Evolutionary conservation across 768 basidiomycete species (phyloP).

Genomic region (Amanita phalloides): DNA sequence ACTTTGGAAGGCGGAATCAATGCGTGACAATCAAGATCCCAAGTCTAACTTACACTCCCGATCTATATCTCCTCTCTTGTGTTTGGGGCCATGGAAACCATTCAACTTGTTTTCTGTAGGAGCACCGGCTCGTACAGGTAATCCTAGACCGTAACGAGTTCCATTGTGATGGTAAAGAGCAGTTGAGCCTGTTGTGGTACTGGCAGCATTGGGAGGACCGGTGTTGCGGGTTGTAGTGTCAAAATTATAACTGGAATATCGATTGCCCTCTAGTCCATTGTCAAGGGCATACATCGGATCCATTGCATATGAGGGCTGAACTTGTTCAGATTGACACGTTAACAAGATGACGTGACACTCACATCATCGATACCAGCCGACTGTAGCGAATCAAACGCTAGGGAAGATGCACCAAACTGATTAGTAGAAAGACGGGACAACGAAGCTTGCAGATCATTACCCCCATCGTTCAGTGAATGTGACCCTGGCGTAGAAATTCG

Average conservation of each 20-base stretch:
- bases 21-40: neutral
- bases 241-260: constrained; percentile 49
- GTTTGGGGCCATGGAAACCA: constrained; percentile 85
- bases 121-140: constrained; percentile 39
- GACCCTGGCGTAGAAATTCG: constrained; percentile 42
- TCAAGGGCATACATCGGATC: constrained; percentile 46
- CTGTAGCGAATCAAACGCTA: constrained; percentile 46
- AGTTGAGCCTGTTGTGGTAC: constrained; percentile 50
- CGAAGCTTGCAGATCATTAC: constrained; percentile 61
- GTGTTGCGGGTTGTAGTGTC: constrained; percentile 33
- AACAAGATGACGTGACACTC: constrained; percentile 9
- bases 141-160: constrained; percentile 62
- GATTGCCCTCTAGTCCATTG: constrained; percentile 37
- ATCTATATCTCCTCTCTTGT: constrained; percentile 89
- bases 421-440: constrained; percentile 54
- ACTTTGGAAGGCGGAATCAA: constrained; percentile 32
- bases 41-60: constrained; percentile 51
- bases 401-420: constrained; percentile 43
- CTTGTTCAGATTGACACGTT: constrained; percentile 14
- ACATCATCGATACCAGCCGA: constrained; percentile 49
- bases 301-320: constrained; percentile 35
- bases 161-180: constrained; percentile 71
- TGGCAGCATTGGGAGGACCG: constrained; percentile 13
- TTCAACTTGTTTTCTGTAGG: constrained; percentile 74
- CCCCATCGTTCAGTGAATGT: constrained; percentile 38